Conservation (phyloP, 1,284 basidiomycete genomes). For the Gomphus sp. region DNA sequence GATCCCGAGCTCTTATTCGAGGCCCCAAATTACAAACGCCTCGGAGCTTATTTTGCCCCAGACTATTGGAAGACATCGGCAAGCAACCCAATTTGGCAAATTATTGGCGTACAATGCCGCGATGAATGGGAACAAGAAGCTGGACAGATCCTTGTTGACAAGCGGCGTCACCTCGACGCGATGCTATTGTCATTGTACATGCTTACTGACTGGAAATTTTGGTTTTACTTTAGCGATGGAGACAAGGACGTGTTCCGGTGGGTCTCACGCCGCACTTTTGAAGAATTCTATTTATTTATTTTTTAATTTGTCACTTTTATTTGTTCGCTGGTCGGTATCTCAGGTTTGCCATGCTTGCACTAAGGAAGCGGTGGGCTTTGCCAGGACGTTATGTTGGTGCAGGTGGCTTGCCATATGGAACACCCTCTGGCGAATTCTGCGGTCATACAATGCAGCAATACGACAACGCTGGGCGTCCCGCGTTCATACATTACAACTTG, state of each 20-base stretch:
- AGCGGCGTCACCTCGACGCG: constrained; percentile 31
- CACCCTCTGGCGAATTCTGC: constrained; percentile 24
- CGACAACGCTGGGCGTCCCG: constrained; percentile 24
- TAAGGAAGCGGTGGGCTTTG: constrained; percentile 37
- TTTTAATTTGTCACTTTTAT: not conserved
- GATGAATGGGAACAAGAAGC: constrained; percentile 37
- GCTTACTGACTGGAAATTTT: constrained; percentile 26
- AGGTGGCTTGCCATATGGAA: constrained; percentile 1
- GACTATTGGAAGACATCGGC: constrained; percentile 30
- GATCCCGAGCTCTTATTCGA: constrained; percentile 32
- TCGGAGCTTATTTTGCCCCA: constrained; percentile 22
- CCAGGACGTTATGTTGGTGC: constrained; percentile 27
- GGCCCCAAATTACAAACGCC: constrained; percentile 25
- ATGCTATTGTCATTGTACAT: constrained; percentile 29
- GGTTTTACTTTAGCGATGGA: constrained; percentile 36
- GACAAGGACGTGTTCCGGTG: constrained; percentile 39
- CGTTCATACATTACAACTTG: constrained; percentile 35
- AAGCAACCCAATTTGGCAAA: constrained; percentile 31
- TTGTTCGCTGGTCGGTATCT: not conserved
- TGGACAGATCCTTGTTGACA: constrained; percentile 35
- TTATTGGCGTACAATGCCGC: constrained; percentile 35
- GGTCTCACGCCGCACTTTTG: not conserved
- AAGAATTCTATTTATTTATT: not conserved
- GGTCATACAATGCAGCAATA: constrained; percentile 35
- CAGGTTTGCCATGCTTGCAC: constrained; percentile 27